Evolutionary conservation across 345 rosid genomes (phyloP).

Genomic region (Rhodamnia argentea): DNA sequence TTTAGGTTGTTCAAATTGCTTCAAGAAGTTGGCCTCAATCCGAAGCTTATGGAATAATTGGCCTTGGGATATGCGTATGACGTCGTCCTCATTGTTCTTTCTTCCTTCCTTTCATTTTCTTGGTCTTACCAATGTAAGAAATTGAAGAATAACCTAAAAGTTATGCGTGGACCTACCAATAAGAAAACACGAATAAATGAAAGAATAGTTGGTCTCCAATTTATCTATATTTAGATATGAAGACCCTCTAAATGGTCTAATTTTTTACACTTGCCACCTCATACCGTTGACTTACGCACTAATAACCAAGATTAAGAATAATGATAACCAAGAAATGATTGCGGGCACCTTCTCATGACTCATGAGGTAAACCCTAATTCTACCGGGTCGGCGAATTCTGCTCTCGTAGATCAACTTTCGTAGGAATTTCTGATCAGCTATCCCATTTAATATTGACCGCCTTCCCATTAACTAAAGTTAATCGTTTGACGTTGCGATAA

Average conservation of each 20-base stretch:
- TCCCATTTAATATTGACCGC: neutral
- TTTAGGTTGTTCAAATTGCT: neutral
- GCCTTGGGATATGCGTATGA: neutral
- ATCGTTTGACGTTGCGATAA: neutral
- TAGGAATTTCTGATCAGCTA: neutral
- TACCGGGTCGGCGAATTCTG: neutral
- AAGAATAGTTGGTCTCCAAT: neutral
- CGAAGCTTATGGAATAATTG: neutral
- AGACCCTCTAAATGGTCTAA: neutral
- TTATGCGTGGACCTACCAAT: neutral
- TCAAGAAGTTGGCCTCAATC: neutral
- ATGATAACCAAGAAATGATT: neutral
- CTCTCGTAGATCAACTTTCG: neutral
- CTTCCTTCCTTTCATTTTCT: neutral
- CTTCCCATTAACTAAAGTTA: neutral
- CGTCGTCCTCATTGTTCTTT: neutral
- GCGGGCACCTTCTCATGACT: neutral
- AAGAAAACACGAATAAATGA: neutral
- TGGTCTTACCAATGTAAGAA: neutral
- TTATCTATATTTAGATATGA: neutral
- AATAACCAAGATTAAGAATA: neutral
- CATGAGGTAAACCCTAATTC: neutral
- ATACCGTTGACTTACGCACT: neutral
- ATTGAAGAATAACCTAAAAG: neutral
- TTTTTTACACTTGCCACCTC: neutral